Conservation (phyloP, 257 asterid genomes). For the Nicotiana knightiana region DNA sequence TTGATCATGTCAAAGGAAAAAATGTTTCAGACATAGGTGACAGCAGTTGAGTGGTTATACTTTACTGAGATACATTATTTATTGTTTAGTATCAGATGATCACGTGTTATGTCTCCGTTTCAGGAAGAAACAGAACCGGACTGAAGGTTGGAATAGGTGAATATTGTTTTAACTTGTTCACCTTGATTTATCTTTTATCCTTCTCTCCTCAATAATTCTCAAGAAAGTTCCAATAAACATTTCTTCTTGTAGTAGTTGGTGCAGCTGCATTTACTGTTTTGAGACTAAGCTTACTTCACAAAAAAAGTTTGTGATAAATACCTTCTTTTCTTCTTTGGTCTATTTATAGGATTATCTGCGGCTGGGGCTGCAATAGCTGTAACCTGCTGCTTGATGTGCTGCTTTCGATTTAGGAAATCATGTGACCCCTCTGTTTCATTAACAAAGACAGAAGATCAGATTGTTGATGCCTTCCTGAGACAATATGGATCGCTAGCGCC, state of each 20-base stretch:
- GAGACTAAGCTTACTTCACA: no score
- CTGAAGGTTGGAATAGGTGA: not conserved
- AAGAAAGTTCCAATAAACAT: not conserved
- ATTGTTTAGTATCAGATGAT: not conserved
- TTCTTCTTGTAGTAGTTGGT: conserved; percentile 30
- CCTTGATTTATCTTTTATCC: not conserved
- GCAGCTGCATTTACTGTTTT: conserved; percentile 12
- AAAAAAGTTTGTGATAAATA: no score
- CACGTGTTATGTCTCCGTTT: not conserved
- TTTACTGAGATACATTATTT: not conserved
- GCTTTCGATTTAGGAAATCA: not conserved
- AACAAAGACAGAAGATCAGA: not conserved
- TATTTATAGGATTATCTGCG: not conserved
- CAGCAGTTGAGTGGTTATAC: not conserved
- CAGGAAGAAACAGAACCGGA: not conserved
- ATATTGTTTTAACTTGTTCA: not conserved
- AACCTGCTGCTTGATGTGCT: not conserved
- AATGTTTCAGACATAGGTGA: not conserved
- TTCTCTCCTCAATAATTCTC: not conserved
- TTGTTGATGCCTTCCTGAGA: not conserved
- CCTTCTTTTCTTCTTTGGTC: not conserved
- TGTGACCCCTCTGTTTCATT: no score
- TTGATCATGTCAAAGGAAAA: not conserved
- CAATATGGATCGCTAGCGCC: not conserved
- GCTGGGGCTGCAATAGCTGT: not conserved